Evolutionary conservation across 1,284 basidiomycete species (phyloP), one percentile per base, ranked within the genome.

Genomic region (Ceratobasidium sp.): DNA sequence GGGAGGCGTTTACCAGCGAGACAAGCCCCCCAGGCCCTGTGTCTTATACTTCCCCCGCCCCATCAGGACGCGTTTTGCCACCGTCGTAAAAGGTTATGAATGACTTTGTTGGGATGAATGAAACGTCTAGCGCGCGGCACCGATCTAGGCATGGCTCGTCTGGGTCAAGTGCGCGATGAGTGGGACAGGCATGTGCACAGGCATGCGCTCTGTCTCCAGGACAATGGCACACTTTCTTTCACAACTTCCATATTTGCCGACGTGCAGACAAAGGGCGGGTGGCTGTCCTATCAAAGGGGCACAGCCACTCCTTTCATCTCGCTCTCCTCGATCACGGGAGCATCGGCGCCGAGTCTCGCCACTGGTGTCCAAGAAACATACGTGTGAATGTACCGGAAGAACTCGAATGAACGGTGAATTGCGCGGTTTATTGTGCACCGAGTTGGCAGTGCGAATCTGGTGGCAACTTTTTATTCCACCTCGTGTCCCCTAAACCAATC

Each of bases 271-370:
- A 71, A 71, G 66, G 66, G 41, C 53, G 53, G 53, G 53, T 49
- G 51, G 51, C 51, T 7, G 22, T 53, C 4, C 51, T n/a, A n/a
- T 24, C 62, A 31, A 61, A 41, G 27, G 2, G 31, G 65, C 51
- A 68, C 29, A 51, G 46, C 48, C 65, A 68, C 65, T 68, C 65
- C 65, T 68, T 68, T 68, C 65, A 68, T 68, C 65, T 51, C 63
- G 63, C 48, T 11, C n/a, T n/a, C 46, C 46, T 65, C 43, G 63
- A 65, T 51, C 46, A 31, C 22, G 49, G 8, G 27, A 13, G 24
- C 46, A 43, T 54, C 53, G 24, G 27, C 53, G 53, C 53, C 53
- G 53, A 24, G 31, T 34, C 27, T 59, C 19, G 14, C 24, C 29
- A 37, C 59, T 43, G 39, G 29, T 62, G 59, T 62, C 59, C 53